Evolutionary conservation across 257 asterid genomes (phyloP).

Genomic region (Plantago elongata): DNA sequence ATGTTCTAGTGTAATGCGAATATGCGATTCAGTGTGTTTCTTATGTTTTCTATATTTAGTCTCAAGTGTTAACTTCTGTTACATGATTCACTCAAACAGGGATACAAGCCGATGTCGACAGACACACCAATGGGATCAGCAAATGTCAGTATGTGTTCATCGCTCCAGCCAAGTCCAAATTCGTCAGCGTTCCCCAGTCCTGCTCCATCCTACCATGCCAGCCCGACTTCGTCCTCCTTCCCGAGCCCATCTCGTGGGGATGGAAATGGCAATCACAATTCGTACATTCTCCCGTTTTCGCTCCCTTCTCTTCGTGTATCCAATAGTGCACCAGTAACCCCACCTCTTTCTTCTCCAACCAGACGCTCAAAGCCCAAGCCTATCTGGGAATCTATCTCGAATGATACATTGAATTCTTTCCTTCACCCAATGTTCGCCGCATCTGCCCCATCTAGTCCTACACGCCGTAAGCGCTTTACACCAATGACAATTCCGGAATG

Average conservation of each 20-base stretch:
- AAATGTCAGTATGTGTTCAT: constrained; percentile 44
- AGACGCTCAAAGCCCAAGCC: constrained; percentile 58
- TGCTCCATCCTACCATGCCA: constrained; percentile 66
- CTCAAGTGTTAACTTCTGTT: constrained; percentile 7
- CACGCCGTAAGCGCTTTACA: constrained; percentile 41
- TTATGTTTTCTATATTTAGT: neutral
- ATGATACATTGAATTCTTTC: constrained; percentile 36
- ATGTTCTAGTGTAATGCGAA: too few relatives aligned
- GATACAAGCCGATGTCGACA: constrained; percentile 42
- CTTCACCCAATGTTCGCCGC: constrained; percentile 53
- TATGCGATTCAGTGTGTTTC: neutral
- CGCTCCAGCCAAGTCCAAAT: constrained; percentile 61
- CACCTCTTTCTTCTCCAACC: constrained; percentile 85
- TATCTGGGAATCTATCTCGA: constrained; percentile 50
- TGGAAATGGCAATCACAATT: constrained; percentile 42
- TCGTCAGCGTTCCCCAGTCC: constrained; percentile 71
- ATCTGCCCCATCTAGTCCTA: constrained; percentile 88
- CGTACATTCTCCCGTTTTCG: constrained; percentile 46
- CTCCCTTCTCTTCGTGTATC: constrained; percentile 70
- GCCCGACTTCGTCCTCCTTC: constrained; percentile 66
- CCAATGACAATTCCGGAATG: constrained; percentile 82
- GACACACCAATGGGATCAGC: constrained; percentile 32
- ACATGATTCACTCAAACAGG: constrained; percentile 30
- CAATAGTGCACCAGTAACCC: constrained; percentile 84
- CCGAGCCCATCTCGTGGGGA: constrained; percentile 68